Evolutionary conservation across 2,329 filamentous ascomycete genomes (phyloP), one percentile per base, ranked within the genome.

Genomic region (Hysterium pulicare): DNA sequence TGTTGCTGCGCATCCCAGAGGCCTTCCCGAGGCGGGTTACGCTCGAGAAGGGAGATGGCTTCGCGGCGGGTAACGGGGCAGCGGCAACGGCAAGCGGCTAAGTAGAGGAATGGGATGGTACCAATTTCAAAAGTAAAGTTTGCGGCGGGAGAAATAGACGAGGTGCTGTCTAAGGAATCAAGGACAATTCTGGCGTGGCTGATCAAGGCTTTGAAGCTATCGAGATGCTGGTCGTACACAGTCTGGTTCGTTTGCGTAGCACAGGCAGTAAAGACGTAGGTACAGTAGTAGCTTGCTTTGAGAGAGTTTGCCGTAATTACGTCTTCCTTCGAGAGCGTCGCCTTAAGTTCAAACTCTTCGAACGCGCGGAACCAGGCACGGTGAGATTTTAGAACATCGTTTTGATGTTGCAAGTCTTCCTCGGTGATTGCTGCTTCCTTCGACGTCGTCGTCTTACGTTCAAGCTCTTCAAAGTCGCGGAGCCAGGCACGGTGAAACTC

Each of bases 1-100:
- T 41, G 31, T 24, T 41, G 38, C 38, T 41, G 9, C 30, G 38
- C 19, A 41, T 41, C 38, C 38, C 38, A 41, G 28, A 41, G 28
- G 13, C 28, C 38, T 24, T 41, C 38, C 28, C 38, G 38, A 34
- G 38, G 38, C 3, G 26, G 20, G 38, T 24, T 34, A 6, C 22
- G 23, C 31, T 22, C 9, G 20, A 34, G 31, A 9, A 41, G 38
- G 15, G 28, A 41, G 8, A 41, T 41, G 16, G 38, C 38, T 34
- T 33, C 38, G 30, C 38, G 38, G 28, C 38, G 38, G 15, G 38
- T 41, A 34, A 41, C 30, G 20, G 38, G 38, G 31, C 38, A 41
- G 22, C 38, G 30, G 30, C 38, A 41, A 23, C 38, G 20, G 22
- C 16, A 34, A 21, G 38, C 38, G 28, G 22, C 30, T 5, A 41